Conservation (phyloP, 73 alveolate species). For the Effrenium voratum region DNA sequence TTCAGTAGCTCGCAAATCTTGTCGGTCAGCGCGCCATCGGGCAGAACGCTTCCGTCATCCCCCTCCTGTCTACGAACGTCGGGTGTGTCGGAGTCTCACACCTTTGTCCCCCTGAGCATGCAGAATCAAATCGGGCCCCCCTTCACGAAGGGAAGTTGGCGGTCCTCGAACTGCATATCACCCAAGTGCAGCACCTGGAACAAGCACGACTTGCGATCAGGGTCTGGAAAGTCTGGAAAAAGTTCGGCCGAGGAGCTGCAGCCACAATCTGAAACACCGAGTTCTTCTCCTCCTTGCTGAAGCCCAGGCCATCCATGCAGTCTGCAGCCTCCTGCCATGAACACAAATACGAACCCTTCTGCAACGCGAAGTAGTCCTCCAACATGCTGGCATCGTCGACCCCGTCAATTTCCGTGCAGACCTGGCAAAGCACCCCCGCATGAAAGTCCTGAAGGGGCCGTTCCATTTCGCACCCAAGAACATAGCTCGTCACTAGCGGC, state of each 20-base stretch:
- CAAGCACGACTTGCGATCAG: background rate
- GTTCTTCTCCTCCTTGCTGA: conserved; percentile 95
- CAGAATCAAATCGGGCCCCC: no score
- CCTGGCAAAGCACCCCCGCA: no score
- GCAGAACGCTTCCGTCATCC: conserved; percentile 35
- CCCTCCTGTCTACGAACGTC: conserved; percentile 14
- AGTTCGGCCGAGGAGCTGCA: conserved; percentile 37
- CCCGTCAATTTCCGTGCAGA: conserved; percentile 95
- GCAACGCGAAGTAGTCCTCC: conserved; percentile 27
- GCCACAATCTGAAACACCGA: conserved; percentile 66
- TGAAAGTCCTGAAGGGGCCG: no score
- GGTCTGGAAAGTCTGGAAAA: background rate
- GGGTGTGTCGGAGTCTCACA: background rate
- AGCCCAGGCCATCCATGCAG: conserved; percentile 97
- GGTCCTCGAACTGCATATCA: conserved; percentile 59
- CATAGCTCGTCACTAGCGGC: background rate
- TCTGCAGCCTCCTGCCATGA: conserved; percentile 95
- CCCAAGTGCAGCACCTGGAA: conserved; percentile 64
- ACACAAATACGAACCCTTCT: background rate
- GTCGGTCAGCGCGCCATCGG: conserved; percentile 47
- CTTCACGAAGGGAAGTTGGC: no score
- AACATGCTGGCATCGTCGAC: conserved; percentile 96
- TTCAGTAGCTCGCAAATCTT: conserved; percentile 58
- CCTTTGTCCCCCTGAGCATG: background rate
- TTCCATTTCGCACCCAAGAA: no score